A percentile compares a stretch with the other conserved stretches of the same genome.
phyloP scores from a whole-genome alignment of 345 rosid species.

The Syzygium grande region DNA sequence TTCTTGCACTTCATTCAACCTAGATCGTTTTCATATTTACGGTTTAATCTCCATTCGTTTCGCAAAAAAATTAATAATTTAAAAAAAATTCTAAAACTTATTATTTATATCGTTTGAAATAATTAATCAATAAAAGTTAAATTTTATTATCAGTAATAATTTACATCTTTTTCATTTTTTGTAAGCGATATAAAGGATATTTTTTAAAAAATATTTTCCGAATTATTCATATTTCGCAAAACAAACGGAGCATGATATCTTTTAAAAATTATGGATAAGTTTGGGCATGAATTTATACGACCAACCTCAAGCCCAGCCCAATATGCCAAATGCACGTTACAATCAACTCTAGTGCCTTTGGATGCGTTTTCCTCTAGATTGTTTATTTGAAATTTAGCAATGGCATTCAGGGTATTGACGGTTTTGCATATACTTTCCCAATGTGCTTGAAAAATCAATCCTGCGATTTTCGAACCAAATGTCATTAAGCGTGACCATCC shows the following conservation, averaged over 20 bases:
- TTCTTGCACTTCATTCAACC: background rate
- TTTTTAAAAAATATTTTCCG: background rate
- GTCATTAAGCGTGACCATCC: background rate
- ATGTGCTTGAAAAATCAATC: too few species aligned
- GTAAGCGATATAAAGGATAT: too few species aligned
- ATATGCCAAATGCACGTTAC: background rate
- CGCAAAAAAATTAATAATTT: background rate
- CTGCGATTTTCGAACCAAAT: background rate
- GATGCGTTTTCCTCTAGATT: background rate
- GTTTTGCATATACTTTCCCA: background rate
- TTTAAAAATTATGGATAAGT: rapidly evolving
- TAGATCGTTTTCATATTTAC: background rate
- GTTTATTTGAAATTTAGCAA: background rate
- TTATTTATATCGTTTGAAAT: background rate
- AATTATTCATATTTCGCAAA: background rate
- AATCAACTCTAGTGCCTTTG: background rate
- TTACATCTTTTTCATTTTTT: rapidly evolving
- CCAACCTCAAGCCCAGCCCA: background rate
- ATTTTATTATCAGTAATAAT: too few species aligned
- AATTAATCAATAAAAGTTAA: background rate
- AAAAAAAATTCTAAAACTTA: background rate
- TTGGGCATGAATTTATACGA: background rate
- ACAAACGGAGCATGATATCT: background rate
- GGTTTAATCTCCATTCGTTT: background rate
- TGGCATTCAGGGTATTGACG: rapidly evolving